A percentile compares a stretch with the other conserved stretches of the same genome.
phyloP scores from a whole-genome alignment of 805 yeast species.

The Schwanniomyces polymorphus region DNA sequence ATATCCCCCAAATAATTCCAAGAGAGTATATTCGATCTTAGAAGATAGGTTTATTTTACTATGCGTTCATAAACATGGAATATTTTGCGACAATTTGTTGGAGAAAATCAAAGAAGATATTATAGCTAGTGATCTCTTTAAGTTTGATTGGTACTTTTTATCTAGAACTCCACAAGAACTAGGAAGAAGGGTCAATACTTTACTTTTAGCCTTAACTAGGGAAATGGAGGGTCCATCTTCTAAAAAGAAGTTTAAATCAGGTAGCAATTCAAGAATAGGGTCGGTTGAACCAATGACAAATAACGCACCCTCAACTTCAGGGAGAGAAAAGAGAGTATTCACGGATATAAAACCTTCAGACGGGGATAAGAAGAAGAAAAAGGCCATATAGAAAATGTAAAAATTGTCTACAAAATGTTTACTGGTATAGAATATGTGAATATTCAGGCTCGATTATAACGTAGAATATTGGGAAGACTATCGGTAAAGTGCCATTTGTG shows the following conservation, averaged over 20 bases:
- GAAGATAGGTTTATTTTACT: slow-evolving; percentile 70
- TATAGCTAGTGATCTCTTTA: slow-evolving; percentile 55
- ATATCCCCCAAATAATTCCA: slow-evolving; percentile 83
- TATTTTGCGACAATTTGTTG: slow-evolving; percentile 56
- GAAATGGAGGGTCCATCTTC: slow-evolving; percentile 66
- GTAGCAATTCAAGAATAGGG: slow-evolving; percentile 29
- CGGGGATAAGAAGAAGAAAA: slow-evolving; percentile 4
- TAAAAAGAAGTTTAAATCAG: slow-evolving; percentile 39
- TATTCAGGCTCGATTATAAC: too few species aligned
- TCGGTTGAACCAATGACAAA: slow-evolving; percentile 31
- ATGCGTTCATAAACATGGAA: slow-evolving; percentile 64
- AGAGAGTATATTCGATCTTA: slow-evolving; percentile 63
- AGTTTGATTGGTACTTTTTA: slow-evolving; percentile 71
- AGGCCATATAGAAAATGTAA: background rate
- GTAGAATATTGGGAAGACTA: too few species aligned
- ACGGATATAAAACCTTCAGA: background rate
- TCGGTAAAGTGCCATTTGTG: too few species aligned
- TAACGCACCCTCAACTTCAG: background rate
- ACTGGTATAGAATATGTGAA: too few species aligned
- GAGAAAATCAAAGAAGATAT: slow-evolving; percentile 70
- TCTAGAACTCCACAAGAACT: slow-evolving; percentile 74
- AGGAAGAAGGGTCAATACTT: slow-evolving; percentile 66
- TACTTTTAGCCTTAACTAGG: slow-evolving; percentile 65
- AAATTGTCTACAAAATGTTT: background rate
- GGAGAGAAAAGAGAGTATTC: slow-evolving; percentile 4